Conservation (phyloP, 2,329 filamentous ascomycete species). For the Neopestalotiopsis clavispora region DNA sequence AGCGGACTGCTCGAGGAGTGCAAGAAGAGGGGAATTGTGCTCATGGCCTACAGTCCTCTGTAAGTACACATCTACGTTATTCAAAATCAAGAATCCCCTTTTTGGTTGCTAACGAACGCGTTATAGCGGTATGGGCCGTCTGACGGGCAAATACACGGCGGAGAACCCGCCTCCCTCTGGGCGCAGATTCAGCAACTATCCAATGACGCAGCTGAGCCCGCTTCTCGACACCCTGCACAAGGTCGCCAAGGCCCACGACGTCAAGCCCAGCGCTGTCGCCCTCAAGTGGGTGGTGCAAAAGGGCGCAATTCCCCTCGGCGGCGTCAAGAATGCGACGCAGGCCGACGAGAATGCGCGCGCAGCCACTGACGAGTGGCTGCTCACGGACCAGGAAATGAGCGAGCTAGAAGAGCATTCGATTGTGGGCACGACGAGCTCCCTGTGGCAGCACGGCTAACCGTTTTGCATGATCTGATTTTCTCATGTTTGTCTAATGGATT, state of each 20-base stretch:
- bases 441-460: slow-evolving; percentile 48
- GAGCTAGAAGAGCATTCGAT: slow-evolving; percentile 45
- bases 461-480: not conserved
- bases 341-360: slow-evolving; percentile 41
- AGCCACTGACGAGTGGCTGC: slow-evolving; percentile 40
- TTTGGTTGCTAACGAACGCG: not conserved
- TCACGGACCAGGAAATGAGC: slow-evolving; percentile 45
- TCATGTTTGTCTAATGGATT: not conserved
- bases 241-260: slow-evolving; percentile 40
- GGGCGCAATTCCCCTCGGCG: slow-evolving; percentile 46
- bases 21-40: slow-evolving; percentile 43
- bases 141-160: slow-evolving; percentile 44
- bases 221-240: slow-evolving; percentile 38
- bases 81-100: not conserved
- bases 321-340: slow-evolving; percentile 45
- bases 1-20: slow-evolving; percentile 44
- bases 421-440: slow-evolving; percentile 40
- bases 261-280: slow-evolving; percentile 42
- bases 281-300: slow-evolving; percentile 50
- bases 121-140: slow-evolving; percentile 38
- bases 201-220: slow-evolving; percentile 47
- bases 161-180: slow-evolving; percentile 41
- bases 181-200: slow-evolving; percentile 45
- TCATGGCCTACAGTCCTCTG: slow-evolving; percentile 47
- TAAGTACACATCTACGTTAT: not conserved